Evolutionary conservation across 2,329 filamentous ascomycete species (phyloP).

Genomic region (Penicillium rolfsii): DNA sequence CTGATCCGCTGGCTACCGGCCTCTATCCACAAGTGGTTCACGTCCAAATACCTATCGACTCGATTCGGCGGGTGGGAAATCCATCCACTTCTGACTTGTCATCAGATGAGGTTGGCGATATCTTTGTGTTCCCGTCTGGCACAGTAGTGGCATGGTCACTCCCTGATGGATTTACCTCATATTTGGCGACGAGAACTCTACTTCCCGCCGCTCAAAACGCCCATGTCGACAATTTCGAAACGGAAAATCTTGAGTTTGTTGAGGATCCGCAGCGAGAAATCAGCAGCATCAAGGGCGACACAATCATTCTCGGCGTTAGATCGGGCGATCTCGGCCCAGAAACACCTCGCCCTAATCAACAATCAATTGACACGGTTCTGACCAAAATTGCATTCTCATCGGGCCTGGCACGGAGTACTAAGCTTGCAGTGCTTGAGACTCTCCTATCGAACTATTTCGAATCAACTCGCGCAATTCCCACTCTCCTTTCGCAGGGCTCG

Average conservation of each 20-base stretch:
- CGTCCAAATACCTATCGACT: conserved; percentile 55
- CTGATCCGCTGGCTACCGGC: conserved; percentile 65
- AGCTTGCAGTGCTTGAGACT: conserved; percentile 87
- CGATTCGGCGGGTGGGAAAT: conserved; percentile 49
- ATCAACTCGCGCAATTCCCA: conserved; percentile 80
- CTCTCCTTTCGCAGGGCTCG: conserved; percentile 70
- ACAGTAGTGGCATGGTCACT: conserved; percentile 92
- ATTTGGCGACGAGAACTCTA: conserved; percentile 71
- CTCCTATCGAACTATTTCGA: conserved; percentile 82
- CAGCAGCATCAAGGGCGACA: conserved; percentile 81
- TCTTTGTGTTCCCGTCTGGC: conserved; percentile 94
- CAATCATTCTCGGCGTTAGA: conserved; percentile 84
- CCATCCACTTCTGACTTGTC: conserved; percentile 43
- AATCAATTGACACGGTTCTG: conserved; percentile 65
- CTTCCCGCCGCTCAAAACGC: conserved; percentile 75
- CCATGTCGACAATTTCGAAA: conserved; percentile 73
- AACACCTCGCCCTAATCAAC: conserved; percentile 30
- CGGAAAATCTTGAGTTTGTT: conserved; percentile 86
- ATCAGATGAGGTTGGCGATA: conserved; percentile 68
- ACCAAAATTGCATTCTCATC: conserved; percentile 97
- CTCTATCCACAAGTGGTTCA: conserved; percentile 69
- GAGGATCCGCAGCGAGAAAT: conserved; percentile 73
- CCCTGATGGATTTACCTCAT: conserved; percentile 71
- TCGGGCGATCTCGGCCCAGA: conserved; percentile 33
- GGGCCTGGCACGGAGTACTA: conserved; percentile 87